Conservation (phyloP, 2,329 filamentous ascomycete genomes). For the Corynespora cassiicola region DNA sequence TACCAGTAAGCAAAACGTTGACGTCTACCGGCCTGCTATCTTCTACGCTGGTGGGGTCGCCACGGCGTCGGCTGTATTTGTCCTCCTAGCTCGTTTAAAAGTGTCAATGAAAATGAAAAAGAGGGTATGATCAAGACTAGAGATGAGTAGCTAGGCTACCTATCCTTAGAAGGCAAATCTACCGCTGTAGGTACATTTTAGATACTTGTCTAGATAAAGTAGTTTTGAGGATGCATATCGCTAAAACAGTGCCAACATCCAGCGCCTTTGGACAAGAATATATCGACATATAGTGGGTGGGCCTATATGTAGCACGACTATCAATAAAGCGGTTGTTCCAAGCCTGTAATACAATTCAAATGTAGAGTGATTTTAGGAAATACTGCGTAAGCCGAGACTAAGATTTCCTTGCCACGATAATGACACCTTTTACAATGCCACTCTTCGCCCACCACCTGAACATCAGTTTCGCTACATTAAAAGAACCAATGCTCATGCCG, state of each 20-base stretch:
- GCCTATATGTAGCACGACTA: no score
- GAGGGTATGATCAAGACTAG: conserved; percentile 23
- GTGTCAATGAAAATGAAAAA: conserved; percentile 25
- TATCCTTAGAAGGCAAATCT: background rate
- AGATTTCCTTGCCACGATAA: conserved; percentile 45
- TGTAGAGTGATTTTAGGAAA: no score
- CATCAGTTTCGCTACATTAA: conserved; percentile 37
- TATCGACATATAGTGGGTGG: no score
- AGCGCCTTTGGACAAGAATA: no score
- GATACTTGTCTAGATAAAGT: no score
- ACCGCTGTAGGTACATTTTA: no score
- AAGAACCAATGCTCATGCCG: conserved; percentile 48
- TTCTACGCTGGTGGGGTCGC: conserved; percentile 37
- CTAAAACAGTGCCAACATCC: no score
- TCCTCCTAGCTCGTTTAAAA: conserved; percentile 27
- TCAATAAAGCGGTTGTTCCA: no score
- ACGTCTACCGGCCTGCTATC: conserved; percentile 35
- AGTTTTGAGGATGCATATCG: no score
- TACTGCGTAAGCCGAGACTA: no score
- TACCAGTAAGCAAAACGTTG: conserved; percentile 17
- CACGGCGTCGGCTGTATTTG: conserved; percentile 24
- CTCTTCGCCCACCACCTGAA: conserved; percentile 53
- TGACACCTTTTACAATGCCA: conserved; percentile 46
- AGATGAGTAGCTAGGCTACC: background rate
- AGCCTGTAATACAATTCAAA: no score